Conservation (phyloP, 257 asterid genomes). For the Ocimum tenuiflorum region DNA sequence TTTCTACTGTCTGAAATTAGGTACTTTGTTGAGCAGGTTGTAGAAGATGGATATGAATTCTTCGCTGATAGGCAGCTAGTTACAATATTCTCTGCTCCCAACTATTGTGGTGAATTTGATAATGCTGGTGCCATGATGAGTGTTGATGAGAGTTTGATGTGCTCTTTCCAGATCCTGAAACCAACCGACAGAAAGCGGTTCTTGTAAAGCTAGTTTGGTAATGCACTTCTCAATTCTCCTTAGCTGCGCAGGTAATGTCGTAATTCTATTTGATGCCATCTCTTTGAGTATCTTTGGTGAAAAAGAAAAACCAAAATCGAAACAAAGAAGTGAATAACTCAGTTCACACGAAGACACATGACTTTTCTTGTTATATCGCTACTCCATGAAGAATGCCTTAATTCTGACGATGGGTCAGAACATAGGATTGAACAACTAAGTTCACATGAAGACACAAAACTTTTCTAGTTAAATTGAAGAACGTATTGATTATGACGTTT, state of each 20-base stretch:
- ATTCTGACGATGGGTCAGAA: no score
- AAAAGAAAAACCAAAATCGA: no score
- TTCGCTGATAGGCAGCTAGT: conserved; percentile 80
- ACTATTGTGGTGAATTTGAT: conserved; percentile 76
- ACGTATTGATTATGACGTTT: no score
- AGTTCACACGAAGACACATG: no score
- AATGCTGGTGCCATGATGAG: conserved; percentile 92
- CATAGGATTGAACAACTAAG: no score
- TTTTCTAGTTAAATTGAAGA: no score
- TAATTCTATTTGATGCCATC: conserved; percentile 1
- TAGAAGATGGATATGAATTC: conserved; percentile 81
- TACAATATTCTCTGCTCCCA: conserved; percentile 79
- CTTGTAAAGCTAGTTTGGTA: conserved; percentile 30
- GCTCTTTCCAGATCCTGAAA: conserved; percentile 81
- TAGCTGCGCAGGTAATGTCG: conserved; percentile 26
- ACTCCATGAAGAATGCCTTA: neutral
- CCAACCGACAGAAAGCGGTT: conserved; percentile 48
- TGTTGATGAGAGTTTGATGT: conserved; percentile 79
- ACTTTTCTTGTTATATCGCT: neutral
- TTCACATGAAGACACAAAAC: no score
- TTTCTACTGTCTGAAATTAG: conserved; percentile 15
- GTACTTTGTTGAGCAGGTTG: conserved; percentile 43
- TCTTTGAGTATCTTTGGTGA: neutral
- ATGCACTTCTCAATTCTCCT: conserved; percentile 11
- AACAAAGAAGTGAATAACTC: no score